Evolutionary conservation across 495 filamentous ascomycete species (phyloP).

Genomic region (Tricharina praecox): DNA sequence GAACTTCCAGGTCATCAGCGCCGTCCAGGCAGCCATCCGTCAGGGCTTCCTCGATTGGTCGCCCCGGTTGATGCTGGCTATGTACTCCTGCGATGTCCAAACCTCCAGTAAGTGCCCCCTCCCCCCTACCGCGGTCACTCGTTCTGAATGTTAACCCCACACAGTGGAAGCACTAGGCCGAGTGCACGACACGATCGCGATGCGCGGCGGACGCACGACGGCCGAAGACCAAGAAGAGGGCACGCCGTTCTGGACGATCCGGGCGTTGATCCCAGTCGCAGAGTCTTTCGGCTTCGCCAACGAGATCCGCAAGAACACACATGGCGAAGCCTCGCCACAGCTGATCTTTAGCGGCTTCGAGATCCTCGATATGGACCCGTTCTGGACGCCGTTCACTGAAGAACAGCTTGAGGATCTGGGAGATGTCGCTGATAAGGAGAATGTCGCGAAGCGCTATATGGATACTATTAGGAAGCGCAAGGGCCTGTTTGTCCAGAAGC

Average conservation of each 20-base stretch:
- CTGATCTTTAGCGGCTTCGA: slow-evolving; percentile 86
- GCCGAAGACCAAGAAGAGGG: slow-evolving; percentile 87
- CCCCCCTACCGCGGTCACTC: too few species aligned
- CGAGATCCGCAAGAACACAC: slow-evolving; percentile 88
- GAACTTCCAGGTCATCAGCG: slow-evolving; percentile 79
- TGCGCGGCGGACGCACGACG: slow-evolving; percentile 74
- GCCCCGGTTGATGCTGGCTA: slow-evolving; percentile 81
- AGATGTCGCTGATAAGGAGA: slow-evolving; percentile 80
- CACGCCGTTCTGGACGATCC: slow-evolving; percentile 88
- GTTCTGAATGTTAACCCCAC: slow-evolving; percentile 1
- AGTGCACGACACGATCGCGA: slow-evolving; percentile 84
- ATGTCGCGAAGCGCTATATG: slow-evolving; percentile 91
- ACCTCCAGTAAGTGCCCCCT: slow-evolving; percentile 53
- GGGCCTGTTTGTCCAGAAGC: slow-evolving; percentile 62
- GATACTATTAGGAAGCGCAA: slow-evolving; percentile 71
- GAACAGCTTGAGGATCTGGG: slow-evolving; percentile 94
- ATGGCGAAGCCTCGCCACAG: slow-evolving; percentile 77
- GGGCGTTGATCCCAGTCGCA: slow-evolving; percentile 69
- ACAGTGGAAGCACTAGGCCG: slow-evolving; percentile 82
- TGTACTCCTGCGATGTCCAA: slow-evolving; percentile 97
- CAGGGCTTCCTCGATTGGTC: slow-evolving; percentile 91
- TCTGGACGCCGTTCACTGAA: slow-evolving; percentile 93
- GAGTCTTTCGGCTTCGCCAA: slow-evolving; percentile 92
- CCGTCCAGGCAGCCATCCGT: slow-evolving; percentile 66
- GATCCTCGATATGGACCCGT: slow-evolving; percentile 80